Conservation (phyloP, 1,284 basidiomycete genomes). For the Trichosporon inkin region DNA sequence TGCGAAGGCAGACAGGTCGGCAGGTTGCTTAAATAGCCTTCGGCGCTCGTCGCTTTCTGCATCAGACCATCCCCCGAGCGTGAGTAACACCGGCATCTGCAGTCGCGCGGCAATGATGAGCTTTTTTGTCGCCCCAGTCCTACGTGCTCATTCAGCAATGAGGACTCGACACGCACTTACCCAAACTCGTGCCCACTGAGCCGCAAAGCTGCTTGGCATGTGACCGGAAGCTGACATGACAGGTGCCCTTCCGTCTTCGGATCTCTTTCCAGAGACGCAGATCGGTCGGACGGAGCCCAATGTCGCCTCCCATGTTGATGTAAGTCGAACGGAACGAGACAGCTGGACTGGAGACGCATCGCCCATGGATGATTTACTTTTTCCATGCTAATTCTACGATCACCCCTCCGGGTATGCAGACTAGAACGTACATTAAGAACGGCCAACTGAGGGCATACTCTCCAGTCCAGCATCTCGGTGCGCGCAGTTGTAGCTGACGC, state of each 20-base stretch:
- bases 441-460: slow-evolving; percentile 4
- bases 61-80: background rate
- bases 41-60: background rate
- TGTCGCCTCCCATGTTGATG: background rate
- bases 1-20: too few species aligned
- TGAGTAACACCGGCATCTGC: background rate
- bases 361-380: slow-evolving; percentile 7
- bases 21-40: background rate
- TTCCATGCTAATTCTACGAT: slow-evolving; percentile 8
- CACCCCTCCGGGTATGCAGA: background rate
- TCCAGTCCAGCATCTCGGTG: background rate
- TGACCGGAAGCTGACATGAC: background rate
- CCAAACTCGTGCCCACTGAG: slow-evolving; percentile 4
- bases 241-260: background rate
- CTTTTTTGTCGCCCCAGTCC: slow-evolving; percentile 6
- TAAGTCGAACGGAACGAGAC: background rate
- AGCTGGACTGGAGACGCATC: background rate
- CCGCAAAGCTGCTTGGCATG: background rate
- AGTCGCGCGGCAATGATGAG: background rate
- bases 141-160: slow-evolving; percentile 5
- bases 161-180: slow-evolving; percentile 7
- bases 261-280: background rate
- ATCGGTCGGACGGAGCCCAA: background rate
- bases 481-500: background rate
- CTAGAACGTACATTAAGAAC: slow-evolving; percentile 8